A percentile compares a stretch with the other conserved stretches of the same genome.
phyloP scores from a whole-genome alignment of 768 basidiomycete genomes.

The Pleurotus ostreatus region DNA sequence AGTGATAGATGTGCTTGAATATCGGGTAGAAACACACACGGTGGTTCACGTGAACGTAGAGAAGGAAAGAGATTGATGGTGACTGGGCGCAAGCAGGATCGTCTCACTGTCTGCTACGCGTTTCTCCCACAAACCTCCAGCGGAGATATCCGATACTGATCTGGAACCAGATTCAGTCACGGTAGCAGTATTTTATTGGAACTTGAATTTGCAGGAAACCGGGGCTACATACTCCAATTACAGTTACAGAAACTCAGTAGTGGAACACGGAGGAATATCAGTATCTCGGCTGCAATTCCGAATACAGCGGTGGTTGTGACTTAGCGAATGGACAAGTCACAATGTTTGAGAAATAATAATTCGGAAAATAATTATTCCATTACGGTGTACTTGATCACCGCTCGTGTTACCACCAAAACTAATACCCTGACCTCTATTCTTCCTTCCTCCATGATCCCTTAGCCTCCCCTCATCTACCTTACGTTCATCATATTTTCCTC shows the following conservation, averaged over 20 bases:
- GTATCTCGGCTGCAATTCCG: neutral
- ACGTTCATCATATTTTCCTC: slow-evolving; percentile 17
- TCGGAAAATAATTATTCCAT: neutral
- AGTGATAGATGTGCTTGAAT: neutral
- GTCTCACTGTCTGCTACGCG: neutral
- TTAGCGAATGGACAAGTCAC: neutral
- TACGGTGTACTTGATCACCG: slow-evolving; percentile 4
- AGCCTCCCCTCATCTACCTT: slow-evolving; percentile 17
- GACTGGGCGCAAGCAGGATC: neutral
- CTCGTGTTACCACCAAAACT: slow-evolving; percentile 6
- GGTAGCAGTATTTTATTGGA: neutral
- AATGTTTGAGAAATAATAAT: neutral
- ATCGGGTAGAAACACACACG: neutral
- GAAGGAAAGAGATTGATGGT: neutral
- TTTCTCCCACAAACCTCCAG: neutral
- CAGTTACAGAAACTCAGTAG: neutral
- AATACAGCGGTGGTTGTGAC: neutral
- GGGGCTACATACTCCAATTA: neutral
- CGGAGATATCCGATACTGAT: slow-evolving; percentile 4
- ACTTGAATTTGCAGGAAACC: neutral
- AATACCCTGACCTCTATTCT: slow-evolving; percentile 8
- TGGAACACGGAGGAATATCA: neutral
- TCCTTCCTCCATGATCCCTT: slow-evolving; percentile 22
- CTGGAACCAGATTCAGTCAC: neutral
- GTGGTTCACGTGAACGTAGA: neutral